Conservation (phyloP, 2,329 filamentous ascomycete species). For the Taxawa tesnikishii region DNA sequence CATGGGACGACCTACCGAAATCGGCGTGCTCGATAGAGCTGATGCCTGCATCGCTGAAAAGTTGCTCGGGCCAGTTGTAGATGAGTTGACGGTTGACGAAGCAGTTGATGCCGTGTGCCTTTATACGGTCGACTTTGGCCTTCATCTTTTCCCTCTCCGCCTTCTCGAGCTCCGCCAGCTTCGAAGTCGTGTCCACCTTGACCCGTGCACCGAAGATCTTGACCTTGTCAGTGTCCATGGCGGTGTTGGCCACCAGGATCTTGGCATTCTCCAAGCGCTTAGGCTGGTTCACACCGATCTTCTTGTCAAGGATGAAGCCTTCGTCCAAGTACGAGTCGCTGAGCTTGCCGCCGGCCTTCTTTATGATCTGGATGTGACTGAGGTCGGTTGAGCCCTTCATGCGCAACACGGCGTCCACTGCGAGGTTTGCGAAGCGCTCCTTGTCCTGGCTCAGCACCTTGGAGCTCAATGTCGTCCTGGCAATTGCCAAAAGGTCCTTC, state of each 20-base stretch:
- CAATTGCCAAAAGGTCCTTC: slow-evolving; percentile 80
- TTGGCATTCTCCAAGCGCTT: slow-evolving; percentile 97
- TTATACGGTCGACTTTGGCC: slow-evolving; percentile 97
- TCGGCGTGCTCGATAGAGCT: slow-evolving; percentile 98
- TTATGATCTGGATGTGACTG: slow-evolving; percentile 98
- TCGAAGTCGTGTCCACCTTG: slow-evolving; percentile 91
- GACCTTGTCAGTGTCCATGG: slow-evolving; percentile 99
- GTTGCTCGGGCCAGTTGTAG: slow-evolving; percentile 99
- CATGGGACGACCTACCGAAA: too few relatives aligned
- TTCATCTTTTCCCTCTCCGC: slow-evolving; percentile 99
- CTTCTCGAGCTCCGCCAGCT: slow-evolving; percentile 96
- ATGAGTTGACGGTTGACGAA: slow-evolving; percentile 99
- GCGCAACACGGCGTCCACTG: slow-evolving; percentile 81
- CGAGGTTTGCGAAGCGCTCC: slow-evolving; percentile 79
- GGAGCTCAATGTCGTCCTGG: slow-evolving; percentile 88
- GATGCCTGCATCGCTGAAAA: slow-evolving; percentile 95
- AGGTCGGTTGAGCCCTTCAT: slow-evolving; percentile 85
- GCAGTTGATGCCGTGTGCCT: slow-evolving; percentile 97
- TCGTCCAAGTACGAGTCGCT: slow-evolving; percentile 96
- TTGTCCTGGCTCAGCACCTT: slow-evolving; percentile 94
- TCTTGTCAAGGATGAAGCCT: slow-evolving; percentile 98
- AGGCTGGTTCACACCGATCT: slow-evolving; percentile 96
- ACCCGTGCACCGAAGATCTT: slow-evolving; percentile 98
- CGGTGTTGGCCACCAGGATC: slow-evolving; percentile 93
- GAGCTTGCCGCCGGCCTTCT: slow-evolving; percentile 96